Conservation (phyloP, 192 early-diverging fungal genomes). For the Mortierella hygrophila region DNA sequence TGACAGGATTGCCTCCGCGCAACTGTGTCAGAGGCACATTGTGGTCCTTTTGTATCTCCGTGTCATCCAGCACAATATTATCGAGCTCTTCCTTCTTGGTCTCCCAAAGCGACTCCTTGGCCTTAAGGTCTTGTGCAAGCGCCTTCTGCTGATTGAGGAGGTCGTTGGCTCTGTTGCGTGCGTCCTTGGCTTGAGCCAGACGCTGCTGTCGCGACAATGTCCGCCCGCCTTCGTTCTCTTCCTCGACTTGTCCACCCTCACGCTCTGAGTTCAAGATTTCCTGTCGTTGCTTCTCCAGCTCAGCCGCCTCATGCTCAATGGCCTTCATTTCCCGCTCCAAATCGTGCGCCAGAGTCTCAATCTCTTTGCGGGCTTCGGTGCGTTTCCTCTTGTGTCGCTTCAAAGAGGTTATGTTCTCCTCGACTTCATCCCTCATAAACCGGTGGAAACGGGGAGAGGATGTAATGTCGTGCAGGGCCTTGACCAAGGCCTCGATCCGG, state of each 20-base stretch:
- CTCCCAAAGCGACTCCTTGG: constrained; percentile 44
- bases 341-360: constrained; percentile 34
- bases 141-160: constrained; percentile 36
- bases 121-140: constrained; percentile 32
- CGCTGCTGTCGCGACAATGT: constrained; percentile 28
- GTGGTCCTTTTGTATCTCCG: constrained; percentile 42
- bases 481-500: constrained; percentile 43
- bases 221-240: constrained; percentile 5
- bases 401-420: constrained; percentile 35
- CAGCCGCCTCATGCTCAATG: constrained; percentile 37
- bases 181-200: constrained; percentile 44
- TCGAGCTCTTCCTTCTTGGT: constrained; percentile 45
- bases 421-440: constrained; percentile 51
- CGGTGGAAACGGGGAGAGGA: constrained; percentile 39
- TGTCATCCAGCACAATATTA: constrained; percentile 33
- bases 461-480: constrained; percentile 46
- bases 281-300: constrained; percentile 35
- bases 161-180: constrained; percentile 28
- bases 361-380: constrained; percentile 36
- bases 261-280: constrained; percentile 33
- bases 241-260: constrained; percentile 16
- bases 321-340: constrained; percentile 46
- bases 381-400: constrained; percentile 50
- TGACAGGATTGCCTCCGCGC: constrained; percentile 45
- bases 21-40: constrained; percentile 44